phyloP scores from a whole-genome alignment of 2,329 filamentous ascomycete genomes.

The Epichloe gansuensis region DNA sequence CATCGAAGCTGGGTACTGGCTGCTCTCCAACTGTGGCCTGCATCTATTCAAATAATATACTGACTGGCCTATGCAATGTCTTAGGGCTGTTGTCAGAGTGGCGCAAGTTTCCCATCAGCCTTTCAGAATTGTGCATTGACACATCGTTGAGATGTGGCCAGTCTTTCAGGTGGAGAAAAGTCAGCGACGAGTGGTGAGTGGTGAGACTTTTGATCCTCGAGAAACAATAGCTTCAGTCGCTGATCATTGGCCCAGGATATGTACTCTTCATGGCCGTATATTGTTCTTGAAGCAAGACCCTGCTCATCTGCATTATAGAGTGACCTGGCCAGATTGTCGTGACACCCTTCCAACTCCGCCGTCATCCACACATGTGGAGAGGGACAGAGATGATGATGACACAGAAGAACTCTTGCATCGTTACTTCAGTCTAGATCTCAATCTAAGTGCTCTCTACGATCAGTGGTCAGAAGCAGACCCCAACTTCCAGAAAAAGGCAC shows the following conservation, averaged over 20 bases:
- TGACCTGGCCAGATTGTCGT: constrained; percentile 39
- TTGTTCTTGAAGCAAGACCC: constrained; percentile 75
- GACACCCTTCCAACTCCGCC: constrained; percentile 8
- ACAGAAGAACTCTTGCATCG: constrained; percentile 62
- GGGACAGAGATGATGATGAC: constrained; percentile 40
- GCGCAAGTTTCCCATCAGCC: constrained; percentile 70
- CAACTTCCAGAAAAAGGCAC: constrained; percentile 81
- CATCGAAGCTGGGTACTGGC: too few relatives aligned
- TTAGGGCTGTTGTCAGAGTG: constrained; percentile 54
- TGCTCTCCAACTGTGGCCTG: too few relatives aligned
- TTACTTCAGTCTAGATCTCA: constrained; percentile 78
- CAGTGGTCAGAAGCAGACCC: constrained; percentile 77
- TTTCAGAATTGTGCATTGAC: constrained; percentile 84
- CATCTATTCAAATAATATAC: too few relatives aligned
- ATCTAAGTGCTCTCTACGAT: constrained; percentile 63
- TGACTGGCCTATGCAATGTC: constrained; percentile 18
- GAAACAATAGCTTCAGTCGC: neutral
- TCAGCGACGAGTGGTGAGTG: constrained; percentile 88
- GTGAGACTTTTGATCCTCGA: constrained; percentile 29
- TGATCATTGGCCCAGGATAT: constrained; percentile 42
- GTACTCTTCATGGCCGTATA: constrained; percentile 73
- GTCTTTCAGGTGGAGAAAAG: constrained; percentile 89
- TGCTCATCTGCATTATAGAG: constrained; percentile 65
- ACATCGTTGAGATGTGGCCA: constrained; percentile 91
- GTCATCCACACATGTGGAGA: neutral